Conservation (phyloP, 2,329 filamentous ascomycete genomes). For the Aspergillus sp. region DNA sequence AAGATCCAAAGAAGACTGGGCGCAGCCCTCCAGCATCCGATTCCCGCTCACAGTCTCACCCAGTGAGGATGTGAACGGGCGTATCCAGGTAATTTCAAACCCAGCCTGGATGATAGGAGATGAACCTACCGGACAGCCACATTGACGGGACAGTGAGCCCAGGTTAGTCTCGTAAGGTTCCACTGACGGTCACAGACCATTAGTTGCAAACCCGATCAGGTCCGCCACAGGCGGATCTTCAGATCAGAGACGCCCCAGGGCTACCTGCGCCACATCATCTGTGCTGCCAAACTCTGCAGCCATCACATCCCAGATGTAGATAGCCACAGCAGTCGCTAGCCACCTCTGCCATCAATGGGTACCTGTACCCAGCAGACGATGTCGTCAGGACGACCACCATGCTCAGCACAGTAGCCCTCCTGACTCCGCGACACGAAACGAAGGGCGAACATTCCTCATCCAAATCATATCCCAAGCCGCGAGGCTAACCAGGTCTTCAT, state of each 20-base stretch:
- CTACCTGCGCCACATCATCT: neutral
- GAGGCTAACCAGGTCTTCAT: conserved; percentile 53
- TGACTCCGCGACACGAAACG: conserved; percentile 31
- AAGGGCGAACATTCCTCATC: conserved; percentile 42
- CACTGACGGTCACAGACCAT: conserved; percentile 37
- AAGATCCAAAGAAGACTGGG: conserved; percentile 28
- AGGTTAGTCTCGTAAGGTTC: conserved; percentile 7
- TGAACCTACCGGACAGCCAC: conserved; percentile 48
- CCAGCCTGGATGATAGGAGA: conserved; percentile 57
- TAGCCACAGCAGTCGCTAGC: conserved; percentile 16
- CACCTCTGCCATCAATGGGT: conserved; percentile 35
- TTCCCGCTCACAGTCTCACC: conserved; percentile 40
- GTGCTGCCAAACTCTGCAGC: conserved; percentile 19
- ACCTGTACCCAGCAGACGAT: neutral
- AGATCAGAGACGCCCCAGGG: conserved; percentile 3
- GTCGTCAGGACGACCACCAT: neutral
- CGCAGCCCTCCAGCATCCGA: conserved; percentile 53
- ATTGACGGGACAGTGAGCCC: neutral
- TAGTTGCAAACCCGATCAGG: conserved; percentile 31
- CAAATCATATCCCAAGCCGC: conserved; percentile 50
- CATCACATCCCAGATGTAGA: conserved; percentile 40
- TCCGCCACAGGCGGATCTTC: conserved; percentile 31
- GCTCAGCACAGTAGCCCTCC: neutral
- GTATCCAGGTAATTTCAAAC: conserved; percentile 38
- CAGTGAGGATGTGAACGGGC: conserved; percentile 32